Conservation (phyloP, 1,284 basidiomycete genomes). For the Leccinum subspadiceum region DNA sequence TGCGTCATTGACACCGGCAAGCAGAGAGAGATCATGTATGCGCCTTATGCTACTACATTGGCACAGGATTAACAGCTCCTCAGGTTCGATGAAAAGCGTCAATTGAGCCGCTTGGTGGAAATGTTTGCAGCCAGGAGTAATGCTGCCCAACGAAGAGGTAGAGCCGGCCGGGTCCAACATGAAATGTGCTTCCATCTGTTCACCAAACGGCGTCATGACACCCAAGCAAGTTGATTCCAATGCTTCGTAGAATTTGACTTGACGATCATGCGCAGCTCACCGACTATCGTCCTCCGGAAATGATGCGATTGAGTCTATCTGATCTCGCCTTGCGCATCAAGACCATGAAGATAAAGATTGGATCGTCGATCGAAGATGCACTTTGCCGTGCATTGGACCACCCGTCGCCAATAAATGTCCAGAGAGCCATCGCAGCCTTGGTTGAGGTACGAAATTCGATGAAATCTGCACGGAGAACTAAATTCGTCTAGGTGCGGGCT, state of each 20-base stretch:
- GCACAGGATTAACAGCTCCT: slow-evolving; percentile 12
- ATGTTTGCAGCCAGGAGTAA: slow-evolving; percentile 94
- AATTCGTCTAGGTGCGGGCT: slow-evolving; percentile 64
- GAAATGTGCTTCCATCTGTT: slow-evolving; percentile 97
- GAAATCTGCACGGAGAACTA: slow-evolving; percentile 1
- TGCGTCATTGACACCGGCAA: slow-evolving; percentile 97
- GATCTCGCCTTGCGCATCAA: slow-evolving; percentile 96
- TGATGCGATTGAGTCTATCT: slow-evolving; percentile 91
- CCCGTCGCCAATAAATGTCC: slow-evolving; percentile 84
- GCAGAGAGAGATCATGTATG: slow-evolving; percentile 86
- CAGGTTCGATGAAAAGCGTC: slow-evolving; percentile 97
- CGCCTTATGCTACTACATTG: neutral
- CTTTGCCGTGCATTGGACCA: slow-evolving; percentile 89
- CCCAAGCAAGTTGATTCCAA: slow-evolving; percentile 43
- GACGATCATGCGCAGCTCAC: slow-evolving; percentile 60
- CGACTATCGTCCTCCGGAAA: slow-evolving; percentile 93
- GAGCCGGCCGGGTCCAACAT: slow-evolving; percentile 88
- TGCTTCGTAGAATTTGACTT: slow-evolving; percentile 26
- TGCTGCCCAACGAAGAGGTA: slow-evolving; percentile 88
- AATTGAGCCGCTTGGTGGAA: slow-evolving; percentile 91
- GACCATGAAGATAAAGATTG: slow-evolving; percentile 91
- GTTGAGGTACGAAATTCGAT: slow-evolving; percentile 68
- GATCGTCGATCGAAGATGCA: slow-evolving; percentile 89
- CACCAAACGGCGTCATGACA: slow-evolving; percentile 86
- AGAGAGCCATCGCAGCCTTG: slow-evolving; percentile 86